phyloP scores from a whole-genome alignment of 345 rosid genomes.

The Pistacia atlantica region DNA sequence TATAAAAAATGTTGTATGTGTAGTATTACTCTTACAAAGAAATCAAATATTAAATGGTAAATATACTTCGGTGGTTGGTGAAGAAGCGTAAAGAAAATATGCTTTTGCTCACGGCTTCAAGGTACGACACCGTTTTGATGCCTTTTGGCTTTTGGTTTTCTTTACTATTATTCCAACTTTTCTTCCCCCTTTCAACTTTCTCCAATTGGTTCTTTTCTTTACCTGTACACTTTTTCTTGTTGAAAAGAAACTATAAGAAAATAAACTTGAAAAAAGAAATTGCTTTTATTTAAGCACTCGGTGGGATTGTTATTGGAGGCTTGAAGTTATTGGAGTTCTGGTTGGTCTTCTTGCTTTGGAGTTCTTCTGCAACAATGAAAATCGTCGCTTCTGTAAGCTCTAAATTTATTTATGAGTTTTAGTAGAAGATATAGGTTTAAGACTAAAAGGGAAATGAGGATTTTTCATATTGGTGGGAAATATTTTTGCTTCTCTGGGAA shows the following conservation, averaged over 20 bases:
- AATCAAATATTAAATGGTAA: background rate
- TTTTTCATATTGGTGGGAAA: background rate
- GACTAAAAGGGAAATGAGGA: background rate
- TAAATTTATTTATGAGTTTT: background rate
- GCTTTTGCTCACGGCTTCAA: background rate
- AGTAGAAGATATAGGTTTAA: background rate
- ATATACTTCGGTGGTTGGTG: background rate
- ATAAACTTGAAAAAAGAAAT: background rate
- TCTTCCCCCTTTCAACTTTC: slow-evolving; percentile 11
- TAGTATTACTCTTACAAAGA: too few relatives aligned
- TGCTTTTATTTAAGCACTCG: background rate
- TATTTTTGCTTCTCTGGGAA: background rate
- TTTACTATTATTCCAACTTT: slow-evolving; percentile 6
- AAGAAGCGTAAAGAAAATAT: background rate
- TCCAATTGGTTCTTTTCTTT: slow-evolving; percentile 31
- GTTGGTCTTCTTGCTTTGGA: background rate
- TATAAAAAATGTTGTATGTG: too few relatives aligned
- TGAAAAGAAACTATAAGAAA: background rate
- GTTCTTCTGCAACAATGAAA: slow-evolving; percentile 37
- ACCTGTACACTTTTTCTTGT: slow-evolving; percentile 23
- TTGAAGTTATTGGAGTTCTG: background rate
- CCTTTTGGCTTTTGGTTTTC: slow-evolving; percentile 8
- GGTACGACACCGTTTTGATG: slow-evolving; percentile 26
- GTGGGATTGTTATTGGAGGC: background rate
- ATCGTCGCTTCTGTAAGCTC: slow-evolving; percentile 36